Base-by-base conservation (phyloP, 176 grass and related monocot species). In the Aegilops umbellulata region DNA sequence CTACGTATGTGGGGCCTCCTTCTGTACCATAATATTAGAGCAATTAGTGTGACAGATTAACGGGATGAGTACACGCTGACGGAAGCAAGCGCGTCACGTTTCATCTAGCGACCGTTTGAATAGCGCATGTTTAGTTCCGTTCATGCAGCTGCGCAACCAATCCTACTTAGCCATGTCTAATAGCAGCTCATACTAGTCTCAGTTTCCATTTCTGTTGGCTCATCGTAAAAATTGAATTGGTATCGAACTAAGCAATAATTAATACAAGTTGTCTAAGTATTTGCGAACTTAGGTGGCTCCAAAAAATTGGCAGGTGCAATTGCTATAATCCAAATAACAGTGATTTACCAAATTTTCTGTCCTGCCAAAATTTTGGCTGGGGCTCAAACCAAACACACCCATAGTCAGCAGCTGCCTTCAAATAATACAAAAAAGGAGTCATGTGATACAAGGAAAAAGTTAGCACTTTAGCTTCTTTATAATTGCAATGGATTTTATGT, bases 401-500 rank as follows among this genome's bases (percentile, higher is more conserved):
- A 58, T 34, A 70, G 31, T 72, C 10, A 74, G 32, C 8, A 39
- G 14, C 25, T 66, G 39, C 16, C 42, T 65, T 83, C 19, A 58
- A 58, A 58, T 66, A 79, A 57, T 73, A 51, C 71, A 70, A 64
- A 53, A 81, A 32, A 55, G 31, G 47, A 5, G 22, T 8, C 47
- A 39, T 71, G 62, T 41, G 57, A 58, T 65, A 44, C 68, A 35
- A 66, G 31, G 80, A 66, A 53, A 85, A 74, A 4, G 8, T 42
- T 61, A 10, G 57, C 60, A 74, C 47, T 42, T 69, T 47, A 62
- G 26, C 20, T 32, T 74, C 25, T 74, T 78, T n/a, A 53, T 53
- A 23, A 77, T 69, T 90, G 42, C 1, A 83, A 71, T 34, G 25
- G 8, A 29, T 61, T 61, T 16, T 68, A 34, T 86, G 53, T 74